These are phyloP conservation scores for Linnemannia elongata DNA, from an alignment of 192 early-diverging fungal genomes.

Conservation along the genomic window DNA sequence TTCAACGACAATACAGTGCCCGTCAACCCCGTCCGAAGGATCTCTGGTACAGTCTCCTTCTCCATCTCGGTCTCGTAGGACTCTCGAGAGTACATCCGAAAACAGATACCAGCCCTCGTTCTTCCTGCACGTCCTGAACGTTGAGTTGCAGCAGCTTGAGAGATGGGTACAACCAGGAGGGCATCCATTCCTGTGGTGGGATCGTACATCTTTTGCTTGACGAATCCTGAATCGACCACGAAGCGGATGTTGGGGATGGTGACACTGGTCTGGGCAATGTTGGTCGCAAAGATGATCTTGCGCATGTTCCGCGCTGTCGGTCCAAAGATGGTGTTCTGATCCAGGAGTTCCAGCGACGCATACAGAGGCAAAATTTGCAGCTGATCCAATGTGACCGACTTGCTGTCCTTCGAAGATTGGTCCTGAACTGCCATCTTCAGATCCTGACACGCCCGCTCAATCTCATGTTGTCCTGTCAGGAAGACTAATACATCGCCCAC, in stretches of 20 bases:
- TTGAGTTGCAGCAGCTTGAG: slow-evolving; percentile 94
- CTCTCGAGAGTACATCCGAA: slow-evolving; percentile 88
- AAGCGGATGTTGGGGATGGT: slow-evolving; percentile 90
- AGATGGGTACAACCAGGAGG: slow-evolving; percentile 89
- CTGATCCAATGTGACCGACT: slow-evolving; percentile 11
- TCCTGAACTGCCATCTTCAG: slow-evolving; percentile 69
- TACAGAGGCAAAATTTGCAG: slow-evolving; percentile 72
- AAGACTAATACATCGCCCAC: slow-evolving; percentile 96
- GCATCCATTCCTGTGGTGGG: slow-evolving; percentile 96
- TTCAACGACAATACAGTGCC: slow-evolving; percentile 93
- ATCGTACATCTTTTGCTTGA: slow-evolving; percentile 96
- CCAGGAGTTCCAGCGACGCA: slow-evolving; percentile 80
- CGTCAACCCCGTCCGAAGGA: slow-evolving; percentile 93
- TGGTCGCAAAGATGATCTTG: slow-evolving; percentile 97
- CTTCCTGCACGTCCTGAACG: slow-evolving; percentile 95
- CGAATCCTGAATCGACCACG: slow-evolving; percentile 94
- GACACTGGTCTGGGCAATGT: slow-evolving; percentile 84
- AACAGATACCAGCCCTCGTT: slow-evolving; percentile 91
- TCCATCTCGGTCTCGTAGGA: slow-evolving; percentile 88
- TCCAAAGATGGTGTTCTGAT: slow-evolving; percentile 94
- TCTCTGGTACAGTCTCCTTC: slow-evolving; percentile 92
- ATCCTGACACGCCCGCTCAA: slow-evolving; percentile 83
- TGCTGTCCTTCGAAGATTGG: slow-evolving; percentile 37
- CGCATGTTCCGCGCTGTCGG: slow-evolving; percentile 75
- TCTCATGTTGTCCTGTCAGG: slow-evolving; percentile 96